Evolutionary conservation across 176 grass and related monocot genomes (phyloP), one percentile per base, ranked within the genome.

Genomic region (Cenchrus americanus): DNA sequence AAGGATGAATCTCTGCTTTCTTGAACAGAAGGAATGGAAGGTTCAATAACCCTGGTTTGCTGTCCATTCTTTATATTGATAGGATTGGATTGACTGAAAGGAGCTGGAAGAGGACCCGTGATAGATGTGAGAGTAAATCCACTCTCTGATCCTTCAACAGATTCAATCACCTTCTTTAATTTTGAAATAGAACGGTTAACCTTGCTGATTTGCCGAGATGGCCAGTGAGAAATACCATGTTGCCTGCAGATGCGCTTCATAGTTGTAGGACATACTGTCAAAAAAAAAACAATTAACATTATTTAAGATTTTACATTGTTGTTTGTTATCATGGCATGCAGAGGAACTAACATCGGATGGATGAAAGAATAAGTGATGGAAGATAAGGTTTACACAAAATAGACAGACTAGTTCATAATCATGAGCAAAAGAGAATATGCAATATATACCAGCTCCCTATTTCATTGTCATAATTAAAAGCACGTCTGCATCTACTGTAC

Each of bases 181-280:
- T 91, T 94, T 2, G 89, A 87, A 48, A 91, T 82, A 11, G 92
- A 94, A 55, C 89, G 84, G 66, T 92, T 94, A 30, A 92, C 90
- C 75, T 94, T 94, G 19, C 76, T 88, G 73, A 94, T 95, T 80
- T 88, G 79, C 51, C 93, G 87, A 3, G 87, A 95, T 43, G 93
- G 90, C 93, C 93, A 95, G 0, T 62, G 68, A 18, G 87, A 80
- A 66, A 95, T 95, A 32, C 93, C 93, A 34, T 92, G 93, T 23
- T 95, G 87, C 87, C 93, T 85, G 62, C 93, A 95, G 27, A 95
- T 95, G 53, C 93, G 89, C 73, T 95, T 95, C 93, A 95, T 88
- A 2, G 90, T 95, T 67, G 93, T 92, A 7, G 93, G 93, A 51
- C 93, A 95, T 37, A 95, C 93, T 92, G 86, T 62, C 11, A 74